These are phyloP conservation scores for Cordia subcordata DNA, from an alignment of 257 asterid genomes.

Conservation along the genomic window DNA sequence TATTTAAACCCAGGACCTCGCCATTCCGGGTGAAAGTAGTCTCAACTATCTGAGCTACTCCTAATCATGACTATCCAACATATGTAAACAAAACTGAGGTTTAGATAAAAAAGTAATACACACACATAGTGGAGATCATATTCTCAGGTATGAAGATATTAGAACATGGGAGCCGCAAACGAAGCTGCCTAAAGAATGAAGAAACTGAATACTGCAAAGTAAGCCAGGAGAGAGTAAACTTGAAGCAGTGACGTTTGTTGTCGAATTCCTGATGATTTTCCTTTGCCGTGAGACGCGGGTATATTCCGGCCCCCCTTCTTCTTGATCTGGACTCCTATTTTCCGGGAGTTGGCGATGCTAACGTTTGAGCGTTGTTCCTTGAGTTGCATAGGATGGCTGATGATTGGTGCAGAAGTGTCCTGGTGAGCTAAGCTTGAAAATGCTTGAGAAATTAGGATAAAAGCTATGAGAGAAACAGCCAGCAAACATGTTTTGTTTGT, in stretches of 20 bases:
- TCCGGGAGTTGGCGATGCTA: background rate
- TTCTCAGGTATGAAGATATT: no score
- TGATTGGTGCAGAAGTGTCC: background rate
- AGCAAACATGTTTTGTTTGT: background rate
- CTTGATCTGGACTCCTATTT: constrained; percentile 3
- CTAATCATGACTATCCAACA: no score
- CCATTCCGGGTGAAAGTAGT: no score
- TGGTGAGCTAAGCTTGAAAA: background rate
- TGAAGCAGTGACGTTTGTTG: constrained; percentile 10
- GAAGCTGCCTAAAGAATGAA: no score
- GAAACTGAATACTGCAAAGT: background rate
- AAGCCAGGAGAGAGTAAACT: constrained; percentile 8
- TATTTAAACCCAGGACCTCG: no score
- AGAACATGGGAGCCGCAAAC: no score
- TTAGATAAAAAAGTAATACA: no score
- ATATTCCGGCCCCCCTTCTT: background rate
- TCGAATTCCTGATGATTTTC: constrained; percentile 9
- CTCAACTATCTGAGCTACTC: no score
- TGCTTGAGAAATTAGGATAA: constrained; percentile 4
- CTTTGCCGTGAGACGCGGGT: background rate
- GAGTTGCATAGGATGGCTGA: background rate
- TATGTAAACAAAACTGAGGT: no score
- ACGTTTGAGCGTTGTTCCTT: background rate
- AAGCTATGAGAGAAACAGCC: background rate
- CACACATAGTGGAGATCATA: no score